These are phyloP conservation scores for Epichloe sp. DNA, from an alignment of 2,329 filamentous ascomycete species.

Conservation along the genomic window DNA sequence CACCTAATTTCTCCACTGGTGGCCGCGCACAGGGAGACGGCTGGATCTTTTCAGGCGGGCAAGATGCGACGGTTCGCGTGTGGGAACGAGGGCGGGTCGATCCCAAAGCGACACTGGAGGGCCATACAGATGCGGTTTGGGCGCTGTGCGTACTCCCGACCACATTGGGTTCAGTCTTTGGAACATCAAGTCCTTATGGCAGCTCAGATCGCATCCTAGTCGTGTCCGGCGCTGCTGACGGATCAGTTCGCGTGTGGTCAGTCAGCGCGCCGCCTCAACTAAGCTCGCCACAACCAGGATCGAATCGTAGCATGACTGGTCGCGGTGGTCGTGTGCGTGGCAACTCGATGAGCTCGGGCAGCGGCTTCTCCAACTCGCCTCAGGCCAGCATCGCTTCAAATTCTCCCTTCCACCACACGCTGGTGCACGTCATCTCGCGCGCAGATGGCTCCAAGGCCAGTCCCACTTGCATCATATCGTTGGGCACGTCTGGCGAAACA, in stretches of 20 bases:
- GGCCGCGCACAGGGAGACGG: conserved; percentile 82
- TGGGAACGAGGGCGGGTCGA: conserved; percentile 94
- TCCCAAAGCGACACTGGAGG: conserved; percentile 86
- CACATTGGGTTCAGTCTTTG: conserved; percentile 69
- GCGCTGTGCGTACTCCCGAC: conserved; percentile 83
- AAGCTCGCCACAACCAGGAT: conserved; percentile 63
- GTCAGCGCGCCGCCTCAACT: conserved; percentile 82
- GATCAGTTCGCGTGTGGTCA: conserved; percentile 85
- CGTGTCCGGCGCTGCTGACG: conserved; percentile 85
- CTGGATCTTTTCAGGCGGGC: conserved; percentile 96
- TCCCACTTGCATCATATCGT: conserved; percentile 83
- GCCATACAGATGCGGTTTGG: conserved; percentile 94
- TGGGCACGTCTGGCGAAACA: conserved; percentile 69
- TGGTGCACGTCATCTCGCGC: conserved; percentile 75
- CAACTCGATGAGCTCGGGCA: conserved; percentile 90
- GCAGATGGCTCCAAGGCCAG: conserved; percentile 52
- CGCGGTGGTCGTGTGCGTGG: conserved; percentile 65
- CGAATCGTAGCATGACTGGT: conserved; percentile 40
- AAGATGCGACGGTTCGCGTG: conserved; percentile 83
- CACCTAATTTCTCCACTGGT: conserved; percentile 79
- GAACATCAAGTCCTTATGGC: conserved; percentile 60
- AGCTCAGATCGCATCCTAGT: conserved; percentile 75
- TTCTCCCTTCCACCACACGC: conserved; percentile 75
- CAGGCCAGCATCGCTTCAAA: conserved; percentile 77
- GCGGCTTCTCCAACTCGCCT: conserved; percentile 78